phyloP scores from a whole-genome alignment of 2,329 filamentous ascomycete genomes.

The Diaporthe ilicicola region DNA sequence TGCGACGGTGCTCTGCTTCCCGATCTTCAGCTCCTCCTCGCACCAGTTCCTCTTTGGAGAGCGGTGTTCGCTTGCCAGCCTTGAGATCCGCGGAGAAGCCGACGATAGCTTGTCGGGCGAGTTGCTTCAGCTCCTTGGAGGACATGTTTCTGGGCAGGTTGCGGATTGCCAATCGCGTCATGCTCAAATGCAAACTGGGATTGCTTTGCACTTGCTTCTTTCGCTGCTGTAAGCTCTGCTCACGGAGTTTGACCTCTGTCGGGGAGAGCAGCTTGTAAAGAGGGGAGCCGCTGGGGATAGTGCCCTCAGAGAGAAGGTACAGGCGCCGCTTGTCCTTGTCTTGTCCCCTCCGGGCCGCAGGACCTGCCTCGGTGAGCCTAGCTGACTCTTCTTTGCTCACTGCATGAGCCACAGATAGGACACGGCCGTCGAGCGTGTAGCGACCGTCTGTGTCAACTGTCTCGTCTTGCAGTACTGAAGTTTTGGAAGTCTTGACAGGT shows the following conservation, averaged over 20 bases:
- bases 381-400: conserved; percentile 85
- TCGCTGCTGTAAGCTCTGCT: conserved; percentile 85
- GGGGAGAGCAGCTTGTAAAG: conserved; percentile 80
- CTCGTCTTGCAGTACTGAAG: conserved; percentile 89
- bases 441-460: conserved; percentile 80
- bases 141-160: conserved; percentile 87
- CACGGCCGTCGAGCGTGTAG: conserved; percentile 90
- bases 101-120: conserved; percentile 91
- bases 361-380: conserved; percentile 76
- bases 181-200: conserved; percentile 84
- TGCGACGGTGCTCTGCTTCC: conserved; percentile 81
- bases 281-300: conserved; percentile 78
- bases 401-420: conserved; percentile 84
- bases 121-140: conserved; percentile 88
- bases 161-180: conserved; percentile 89
- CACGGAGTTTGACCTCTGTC: conserved; percentile 85
- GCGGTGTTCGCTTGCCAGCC: conserved; percentile 73
- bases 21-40: conserved; percentile 83
- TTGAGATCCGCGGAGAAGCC: conserved; percentile 94
- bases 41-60: conserved; percentile 89
- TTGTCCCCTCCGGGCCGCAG: conserved; percentile 66
- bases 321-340: conserved; percentile 91
- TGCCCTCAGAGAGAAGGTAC: conserved; percentile 88
- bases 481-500: conserved; percentile 63
- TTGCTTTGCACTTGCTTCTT: conserved; percentile 92